Percentiles rank a stretch among this genome's conserved stretches.
Conservation (phyloP, 805 yeast species). For the Nakazawaea molendinolei region DNA sequence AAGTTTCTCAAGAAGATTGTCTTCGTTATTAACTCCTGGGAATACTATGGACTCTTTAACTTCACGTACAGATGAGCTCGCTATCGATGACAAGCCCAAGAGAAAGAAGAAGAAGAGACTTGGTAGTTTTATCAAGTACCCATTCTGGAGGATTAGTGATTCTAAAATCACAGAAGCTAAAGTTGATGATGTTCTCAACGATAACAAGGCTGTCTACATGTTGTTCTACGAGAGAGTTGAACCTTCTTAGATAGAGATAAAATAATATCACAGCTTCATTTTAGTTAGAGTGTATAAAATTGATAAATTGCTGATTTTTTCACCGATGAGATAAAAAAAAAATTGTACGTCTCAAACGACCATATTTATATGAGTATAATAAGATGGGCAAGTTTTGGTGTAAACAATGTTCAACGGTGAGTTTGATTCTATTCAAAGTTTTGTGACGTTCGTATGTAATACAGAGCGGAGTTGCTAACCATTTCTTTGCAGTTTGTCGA, state of each 20-base stretch:
- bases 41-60: slow-evolving; percentile 3
- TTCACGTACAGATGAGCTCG: neutral
- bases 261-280: neutral
- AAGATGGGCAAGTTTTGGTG: slow-evolving; percentile 11
- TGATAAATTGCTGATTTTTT: too few relatives aligned
- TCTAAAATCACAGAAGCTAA: slow-evolving; percentile 58
- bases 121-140: slow-evolving; percentile 47
- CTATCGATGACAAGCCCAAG: neutral
- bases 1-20: slow-evolving; percentile 9
- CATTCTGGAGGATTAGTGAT: slow-evolving; percentile 87
- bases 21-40: slow-evolving; percentile 5
- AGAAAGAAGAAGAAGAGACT: slow-evolving; percentile 35
- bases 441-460: too few relatives aligned
- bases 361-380: neutral
- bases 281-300: neutral
- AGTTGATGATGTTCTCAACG: slow-evolving; percentile 51
- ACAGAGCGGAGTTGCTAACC: too few relatives aligned
- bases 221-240: slow-evolving; percentile 66
- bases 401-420: slow-evolving; percentile 7
- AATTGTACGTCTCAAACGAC: too few relatives aligned
- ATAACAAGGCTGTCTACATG: slow-evolving; percentile 77
- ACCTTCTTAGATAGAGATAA: slow-evolving; percentile 12
- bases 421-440: neutral
- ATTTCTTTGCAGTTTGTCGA: slow-evolving; percentile 7
- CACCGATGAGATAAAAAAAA: neutral